Evolutionary conservation across 2,329 filamentous ascomycete genomes (phyloP), one percentile per base, ranked within the genome.

Genomic region (Cladophialophora bantiana): DNA sequence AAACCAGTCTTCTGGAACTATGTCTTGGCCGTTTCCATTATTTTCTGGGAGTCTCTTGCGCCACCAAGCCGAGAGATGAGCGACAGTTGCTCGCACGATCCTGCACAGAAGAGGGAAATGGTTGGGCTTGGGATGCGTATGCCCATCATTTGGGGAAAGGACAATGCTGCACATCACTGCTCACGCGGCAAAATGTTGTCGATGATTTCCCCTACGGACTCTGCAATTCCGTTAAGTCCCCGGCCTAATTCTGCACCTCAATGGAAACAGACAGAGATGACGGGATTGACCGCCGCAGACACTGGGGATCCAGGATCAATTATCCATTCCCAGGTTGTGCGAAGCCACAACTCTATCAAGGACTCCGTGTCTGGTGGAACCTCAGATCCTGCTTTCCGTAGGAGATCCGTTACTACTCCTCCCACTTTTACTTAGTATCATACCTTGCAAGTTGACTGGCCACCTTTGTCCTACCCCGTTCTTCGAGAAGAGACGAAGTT

Each of bases 1-100:
- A 56, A 62, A 35, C 56, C 62, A 35, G 62, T 55, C 56, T 59
- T 59, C 55, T 65, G 55, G 62, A 59, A 59, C 45, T 59, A 53
- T 3, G 26, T 26, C 26, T 54, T 65, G 62, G 62, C 36, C 18
- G 34, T 52, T 65, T 52, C 38, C 62, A 53, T 52, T 20, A 52
- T 59, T 53, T 52, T 45, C 55, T 53, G 62, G 36, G 6, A 55
- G n/a, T 20, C 31, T 42, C 34, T 20, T 48, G 36, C 36, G 32
- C 26, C 20, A 34, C 31, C 31, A 35, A 32, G 26, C 52, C 59
- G 50, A 48, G 59, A 48, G 50, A 34, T 62, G 59, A 56, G 59
- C 59, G 35, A n/a, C 59, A n/a, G 32, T 31, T 4, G 18, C 15
- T 35, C 9, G 59, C 59, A 34, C 50, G 42, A 35, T 55, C 20